Evolutionary conservation across 2,329 filamentous ascomycete species (phyloP).

Genomic region (Epichloe gansuensis): DNA sequence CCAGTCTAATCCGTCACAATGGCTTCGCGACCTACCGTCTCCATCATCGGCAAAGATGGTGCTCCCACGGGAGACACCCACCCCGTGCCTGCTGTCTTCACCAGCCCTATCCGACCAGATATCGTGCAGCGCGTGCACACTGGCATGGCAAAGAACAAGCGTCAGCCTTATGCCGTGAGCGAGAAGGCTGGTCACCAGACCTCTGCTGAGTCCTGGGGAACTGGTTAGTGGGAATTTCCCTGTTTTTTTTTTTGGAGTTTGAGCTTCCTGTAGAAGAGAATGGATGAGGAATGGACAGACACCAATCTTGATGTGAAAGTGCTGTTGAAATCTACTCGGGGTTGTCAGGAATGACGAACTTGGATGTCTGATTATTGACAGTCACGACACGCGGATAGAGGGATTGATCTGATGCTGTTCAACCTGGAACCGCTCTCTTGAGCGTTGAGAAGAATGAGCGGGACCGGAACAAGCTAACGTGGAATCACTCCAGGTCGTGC

Average conservation of each 20-base stretch:
- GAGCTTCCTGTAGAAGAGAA: background rate
- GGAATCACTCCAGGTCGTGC: conserved; percentile 63
- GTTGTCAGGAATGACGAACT: background rate
- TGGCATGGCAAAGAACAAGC: conserved; percentile 99
- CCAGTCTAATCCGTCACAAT: conserved; percentile 43
- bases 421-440: background rate
- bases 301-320: background rate
- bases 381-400: background rate
- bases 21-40: conserved; percentile 95
- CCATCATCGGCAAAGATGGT: conserved; percentile 94
- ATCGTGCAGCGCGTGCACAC: conserved; percentile 99
- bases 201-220: conserved; percentile 99
- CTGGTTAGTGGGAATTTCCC: conserved; percentile 55
- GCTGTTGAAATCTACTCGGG: background rate
- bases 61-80: conserved; percentile 78
- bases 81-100: conserved; percentile 94
- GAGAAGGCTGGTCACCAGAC: conserved; percentile 99
- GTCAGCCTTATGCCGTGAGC: conserved; percentile 97
- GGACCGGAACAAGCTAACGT: background rate
- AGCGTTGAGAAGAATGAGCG: background rate
- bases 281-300: background rate
- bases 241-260: background rate
- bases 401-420: background rate
- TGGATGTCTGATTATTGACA: background rate
- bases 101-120: conserved; percentile 92